Evolutionary conservation across 371 early-diverging fungal species (phyloP).

Genomic region (Mortierella sp.): DNA sequence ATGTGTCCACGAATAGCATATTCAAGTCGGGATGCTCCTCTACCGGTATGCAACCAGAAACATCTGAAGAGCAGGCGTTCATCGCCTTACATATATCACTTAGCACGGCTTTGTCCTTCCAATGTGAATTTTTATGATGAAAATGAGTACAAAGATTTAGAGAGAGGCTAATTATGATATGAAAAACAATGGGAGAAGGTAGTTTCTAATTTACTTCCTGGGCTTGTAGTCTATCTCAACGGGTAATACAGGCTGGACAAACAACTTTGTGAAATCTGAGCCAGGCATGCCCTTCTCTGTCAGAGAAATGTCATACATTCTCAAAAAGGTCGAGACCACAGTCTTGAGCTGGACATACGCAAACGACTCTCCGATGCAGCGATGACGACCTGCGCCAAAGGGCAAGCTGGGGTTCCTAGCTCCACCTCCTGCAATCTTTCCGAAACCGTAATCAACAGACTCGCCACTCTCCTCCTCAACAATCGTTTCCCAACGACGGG

Average conservation of each 20-base stretch:
- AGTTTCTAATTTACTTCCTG: conserved; percentile 61
- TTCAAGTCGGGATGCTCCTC: no score
- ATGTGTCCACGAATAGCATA: no score
- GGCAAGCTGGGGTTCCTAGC: conserved; percentile 92
- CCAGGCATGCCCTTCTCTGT: conserved; percentile 78
- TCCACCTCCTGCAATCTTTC: conserved; percentile 80
- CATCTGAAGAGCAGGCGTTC: no score
- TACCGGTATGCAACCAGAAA: no score
- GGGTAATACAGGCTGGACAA: conserved; percentile 86
- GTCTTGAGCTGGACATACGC: conserved; percentile 97
- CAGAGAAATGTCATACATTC: conserved; percentile 77
- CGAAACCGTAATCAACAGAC: conserved; percentile 87
- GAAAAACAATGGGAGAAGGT: background rate
- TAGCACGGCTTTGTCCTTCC: no score
- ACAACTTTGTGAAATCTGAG: conserved; percentile 90
- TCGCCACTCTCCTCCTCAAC: conserved; percentile 50
- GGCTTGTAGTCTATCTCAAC: conserved; percentile 73
- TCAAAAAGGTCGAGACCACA: conserved; percentile 82
- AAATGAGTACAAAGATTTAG: no score
- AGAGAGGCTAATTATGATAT: background rate
- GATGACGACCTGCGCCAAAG: conserved; percentile 98
- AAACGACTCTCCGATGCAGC: conserved; percentile 98
- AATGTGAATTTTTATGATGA: no score
- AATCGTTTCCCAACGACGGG: conserved; percentile 77
- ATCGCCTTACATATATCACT: no score